phyloP scores from a whole-genome alignment of 2,329 filamentous ascomycete genomes.

The Cercospora brassicicola region DNA sequence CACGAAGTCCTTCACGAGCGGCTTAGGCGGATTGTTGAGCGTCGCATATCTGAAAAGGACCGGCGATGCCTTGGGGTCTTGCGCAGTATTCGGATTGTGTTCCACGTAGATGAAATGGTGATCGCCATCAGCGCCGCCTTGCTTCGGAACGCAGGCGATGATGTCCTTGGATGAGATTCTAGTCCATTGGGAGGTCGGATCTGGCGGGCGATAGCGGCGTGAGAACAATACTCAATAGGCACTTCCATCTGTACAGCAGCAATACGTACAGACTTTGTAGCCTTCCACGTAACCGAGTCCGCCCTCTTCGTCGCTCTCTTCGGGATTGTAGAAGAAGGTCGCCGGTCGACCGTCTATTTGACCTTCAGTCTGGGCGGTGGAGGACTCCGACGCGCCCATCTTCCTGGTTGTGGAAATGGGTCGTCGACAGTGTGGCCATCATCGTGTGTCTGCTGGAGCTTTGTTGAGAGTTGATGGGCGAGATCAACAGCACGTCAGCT shows the following conservation, averaged over 20 bases:
- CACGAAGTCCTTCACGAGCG: conserved; percentile 27
- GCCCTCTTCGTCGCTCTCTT: conserved; percentile 22
- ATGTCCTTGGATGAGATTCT: conserved; percentile 27
- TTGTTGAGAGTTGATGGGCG: neutral
- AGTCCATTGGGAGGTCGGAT: conserved; percentile 23
- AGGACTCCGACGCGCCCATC: conserved; percentile 29
- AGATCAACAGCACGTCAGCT: conserved; percentile 3
- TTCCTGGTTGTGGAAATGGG: neutral
- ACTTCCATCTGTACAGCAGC: neutral
- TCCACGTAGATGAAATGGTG: conserved; percentile 31
- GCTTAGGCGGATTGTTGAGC: conserved; percentile 29
- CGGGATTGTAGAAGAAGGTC: conserved; percentile 31
- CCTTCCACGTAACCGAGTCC: conserved; percentile 29
- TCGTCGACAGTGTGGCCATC: neutral
- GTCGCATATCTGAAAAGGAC: conserved; percentile 27
- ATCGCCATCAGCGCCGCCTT: conserved; percentile 16
- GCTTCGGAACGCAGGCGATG: conserved; percentile 27
- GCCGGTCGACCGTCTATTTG: conserved; percentile 32
- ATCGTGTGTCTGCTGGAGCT: neutral
- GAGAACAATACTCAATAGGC: neutral
- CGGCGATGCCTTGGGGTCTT: conserved; percentile 24
- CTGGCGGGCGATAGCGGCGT: conserved; percentile 1
- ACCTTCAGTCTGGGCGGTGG: conserved; percentile 25
- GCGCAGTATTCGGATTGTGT: conserved; percentile 22
- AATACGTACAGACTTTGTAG: conserved; percentile 26